Evolutionary conservation across 139 green algal species (phyloP), one percentile per base, ranked within the genome.

Genomic region (Diplosphaera chodatii): DNA sequence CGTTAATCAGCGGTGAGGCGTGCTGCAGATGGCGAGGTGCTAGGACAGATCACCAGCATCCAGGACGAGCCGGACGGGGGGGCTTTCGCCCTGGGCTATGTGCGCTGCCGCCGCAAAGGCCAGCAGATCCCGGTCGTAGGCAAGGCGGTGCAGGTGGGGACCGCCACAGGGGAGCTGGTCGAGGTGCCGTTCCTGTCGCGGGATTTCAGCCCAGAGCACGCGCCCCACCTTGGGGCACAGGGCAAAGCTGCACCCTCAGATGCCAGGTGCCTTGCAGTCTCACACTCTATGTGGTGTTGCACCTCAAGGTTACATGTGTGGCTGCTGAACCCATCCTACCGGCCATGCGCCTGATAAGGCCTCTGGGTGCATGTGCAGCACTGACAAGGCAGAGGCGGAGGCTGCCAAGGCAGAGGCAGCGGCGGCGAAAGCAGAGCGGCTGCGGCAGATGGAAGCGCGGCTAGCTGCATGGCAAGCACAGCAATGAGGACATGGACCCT

Each of bases 41-140:
- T 83, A 21, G 84, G 84, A 0, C 55, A 10, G 1, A 65, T 90
- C 2, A 86, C 80, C 8, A 84, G 74, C 67, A 76, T 80, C 16
- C 63, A 75, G 0, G 64, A 73, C 33, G 76, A 72, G 0, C 72
- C 71, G 4, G 68, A 75, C 32, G 76, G 70, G 29, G 41, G 37
- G 25, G 72, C 84, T n/a, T 77, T 82, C 33, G 85, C 78, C 1
- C 77, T 93, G 25, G 88, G 75, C 2, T 91, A 89, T 71, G 31
- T 93, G 0, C 70, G 77, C 16, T 83, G 84, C 73, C 77, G 77
- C 21, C 48, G 69, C 3, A 69, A 77, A 16, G 82, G 79, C 6
- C 63, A 64, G 28, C 77, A 83, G 41, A n/a, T 84, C 15, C 33
- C 73, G 1, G 66, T 90, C 29, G 74, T 80, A 59, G 83, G 85